Conservation (phyloP, 805 yeast genomes). For the Yamadazyma takamatsuzukensis region DNA sequence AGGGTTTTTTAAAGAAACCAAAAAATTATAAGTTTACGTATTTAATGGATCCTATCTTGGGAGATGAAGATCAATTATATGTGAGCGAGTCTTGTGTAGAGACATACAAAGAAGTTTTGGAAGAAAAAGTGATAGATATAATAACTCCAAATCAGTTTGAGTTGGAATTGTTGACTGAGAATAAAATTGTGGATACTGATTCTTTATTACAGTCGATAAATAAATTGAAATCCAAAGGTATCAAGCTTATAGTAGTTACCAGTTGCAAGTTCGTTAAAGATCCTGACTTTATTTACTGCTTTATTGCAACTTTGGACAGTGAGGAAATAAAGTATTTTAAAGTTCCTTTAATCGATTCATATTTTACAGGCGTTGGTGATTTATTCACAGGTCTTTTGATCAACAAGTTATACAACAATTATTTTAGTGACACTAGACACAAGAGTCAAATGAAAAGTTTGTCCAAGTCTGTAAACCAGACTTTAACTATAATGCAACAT, state of each 20-base stretch:
- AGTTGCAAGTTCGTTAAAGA: constrained; percentile 26
- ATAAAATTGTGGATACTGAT: constrained; percentile 36
- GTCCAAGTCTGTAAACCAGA: constrained; percentile 49
- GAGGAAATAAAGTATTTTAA: constrained; percentile 33
- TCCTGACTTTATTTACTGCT: constrained; percentile 23
- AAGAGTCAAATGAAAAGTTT: constrained; percentile 9
- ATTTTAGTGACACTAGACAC: constrained; percentile 1
- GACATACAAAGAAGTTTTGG: constrained; percentile 39
- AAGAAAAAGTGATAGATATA: constrained; percentile 60
- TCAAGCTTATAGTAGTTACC: constrained; percentile 65
- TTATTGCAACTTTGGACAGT: constrained; percentile 13
- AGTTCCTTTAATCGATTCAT: constrained; percentile 65
- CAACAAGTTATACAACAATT: constrained; percentile 48
- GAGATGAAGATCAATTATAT: constrained; percentile 70
- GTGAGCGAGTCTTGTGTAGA: constrained; percentile 48
- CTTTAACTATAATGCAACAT: constrained; percentile 50
- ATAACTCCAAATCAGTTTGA: constrained; percentile 93
- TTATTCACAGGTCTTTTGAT: constrained; percentile 75
- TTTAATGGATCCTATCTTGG: constrained; percentile 77
- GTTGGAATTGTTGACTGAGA: constrained; percentile 63
- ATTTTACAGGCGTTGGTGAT: constrained; percentile 96
- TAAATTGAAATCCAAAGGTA: constrained; percentile 47
- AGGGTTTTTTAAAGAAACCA: not conserved
- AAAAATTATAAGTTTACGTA: constrained; percentile 31
- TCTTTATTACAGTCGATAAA: constrained; percentile 46